Conservation (phyloP, 2,329 filamentous ascomycete species). For the Botryotinia narcissicola region DNA sequence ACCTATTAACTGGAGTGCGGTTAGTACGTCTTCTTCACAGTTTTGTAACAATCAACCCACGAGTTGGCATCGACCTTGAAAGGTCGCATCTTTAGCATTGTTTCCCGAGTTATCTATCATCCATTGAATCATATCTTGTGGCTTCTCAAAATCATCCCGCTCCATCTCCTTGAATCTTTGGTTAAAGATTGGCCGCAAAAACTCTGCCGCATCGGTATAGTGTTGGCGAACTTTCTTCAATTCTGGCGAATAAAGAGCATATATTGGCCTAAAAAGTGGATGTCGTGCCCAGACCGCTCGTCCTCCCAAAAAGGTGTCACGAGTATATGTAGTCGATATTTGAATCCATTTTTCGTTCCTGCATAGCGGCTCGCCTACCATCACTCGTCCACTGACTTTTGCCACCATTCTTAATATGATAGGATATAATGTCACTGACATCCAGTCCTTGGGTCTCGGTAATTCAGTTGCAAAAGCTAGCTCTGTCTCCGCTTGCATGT, state of each 20-base stretch:
- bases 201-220: conserved; percentile 9
- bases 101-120: conserved; percentile 14
- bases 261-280: conserved; percentile 9
- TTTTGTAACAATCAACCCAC: background rate
- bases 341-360: conserved; percentile 34
- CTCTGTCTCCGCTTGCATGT: conserved; percentile 32
- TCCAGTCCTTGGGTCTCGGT: conserved; percentile 35
- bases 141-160: conserved; percentile 1
- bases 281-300: conserved; percentile 12
- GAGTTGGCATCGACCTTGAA: conserved; percentile 16
- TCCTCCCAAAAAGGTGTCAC: conserved; percentile 16
- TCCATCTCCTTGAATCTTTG: conserved; percentile 10
- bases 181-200: conserved; percentile 6
- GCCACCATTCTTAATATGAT: conserved; percentile 43
- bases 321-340: conserved; percentile 27
- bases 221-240: conserved; percentile 13
- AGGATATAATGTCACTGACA: conserved; percentile 31
- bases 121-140: conserved; percentile 17
- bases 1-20: background rate
- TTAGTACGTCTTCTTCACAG: background rate
- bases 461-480: conserved; percentile 29
- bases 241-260: conserved; percentile 11
- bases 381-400: conserved; percentile 39
- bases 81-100: conserved; percentile 8
- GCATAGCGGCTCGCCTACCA: conserved; percentile 32